Percentiles rank a stretch among this genome's conserved stretches.
These are phyloP conservation scores for Dictyostelium capitatum DNA, from an alignment of 78 protist species.

Conservation along the genomic window DNA sequence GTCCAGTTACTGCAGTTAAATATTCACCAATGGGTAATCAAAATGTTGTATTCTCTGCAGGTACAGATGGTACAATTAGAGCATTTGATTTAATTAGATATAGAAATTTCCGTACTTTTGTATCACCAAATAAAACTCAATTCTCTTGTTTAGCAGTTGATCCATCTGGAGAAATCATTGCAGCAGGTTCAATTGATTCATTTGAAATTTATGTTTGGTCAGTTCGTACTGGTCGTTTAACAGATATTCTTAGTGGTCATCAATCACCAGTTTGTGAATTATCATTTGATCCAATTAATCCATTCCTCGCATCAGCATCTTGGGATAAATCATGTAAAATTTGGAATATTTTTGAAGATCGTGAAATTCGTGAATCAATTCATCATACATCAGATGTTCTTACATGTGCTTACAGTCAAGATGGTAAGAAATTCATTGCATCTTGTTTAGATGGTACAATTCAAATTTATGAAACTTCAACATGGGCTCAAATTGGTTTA, in stretches of 20 bases:
- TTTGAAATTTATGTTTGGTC: constrained; percentile 92
- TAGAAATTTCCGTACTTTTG: constrained; percentile 93
- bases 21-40: constrained; percentile 82
- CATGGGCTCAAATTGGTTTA: constrained; percentile 70
- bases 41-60: constrained; percentile 84
- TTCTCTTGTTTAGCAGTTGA: constrained; percentile 92
- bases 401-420: constrained; percentile 86
- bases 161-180: constrained; percentile 93
- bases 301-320: constrained; percentile 82
- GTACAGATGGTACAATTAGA: constrained; percentile 95
- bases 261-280: constrained; percentile 81
- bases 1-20: constrained; percentile 83
- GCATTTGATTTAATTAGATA: constrained; percentile 95
- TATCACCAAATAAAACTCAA: constrained; percentile 71
- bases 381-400: constrained; percentile 76
- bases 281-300: constrained; percentile 78
- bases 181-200: constrained; percentile 90
- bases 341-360: constrained; percentile 93
- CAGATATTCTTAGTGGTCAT: constrained; percentile 95
- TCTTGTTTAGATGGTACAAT: constrained; percentile 71
- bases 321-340: constrained; percentile 93
- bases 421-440: constrained; percentile 82
- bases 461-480: constrained; percentile 70
- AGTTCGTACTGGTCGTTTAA: constrained; percentile 92
- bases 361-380: constrained; percentile 49